phyloP scores from a whole-genome alignment of 495 filamentous ascomycete genomes.

The Penicillium waksmanii region DNA sequence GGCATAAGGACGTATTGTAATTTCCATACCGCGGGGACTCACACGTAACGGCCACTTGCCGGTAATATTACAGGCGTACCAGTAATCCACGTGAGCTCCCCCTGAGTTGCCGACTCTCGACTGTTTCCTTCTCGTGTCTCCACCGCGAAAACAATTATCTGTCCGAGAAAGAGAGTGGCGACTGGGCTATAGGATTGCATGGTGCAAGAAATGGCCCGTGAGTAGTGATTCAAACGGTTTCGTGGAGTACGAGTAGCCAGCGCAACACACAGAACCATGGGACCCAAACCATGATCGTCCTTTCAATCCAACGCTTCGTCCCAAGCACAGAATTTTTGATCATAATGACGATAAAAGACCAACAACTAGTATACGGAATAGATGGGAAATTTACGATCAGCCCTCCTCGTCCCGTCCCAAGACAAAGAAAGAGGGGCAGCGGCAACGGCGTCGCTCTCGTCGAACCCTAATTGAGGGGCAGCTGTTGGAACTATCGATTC shows the following conservation, averaged over 20 bases:
- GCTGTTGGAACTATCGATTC: constrained; percentile 4
- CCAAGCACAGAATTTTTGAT: background rate
- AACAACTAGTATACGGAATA: background rate
- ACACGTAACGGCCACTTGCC: background rate
- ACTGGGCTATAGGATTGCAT: background rate
- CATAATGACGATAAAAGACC: background rate
- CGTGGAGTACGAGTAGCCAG: background rate
- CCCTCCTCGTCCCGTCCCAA: background rate
- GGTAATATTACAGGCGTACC: background rate
- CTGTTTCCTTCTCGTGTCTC: background rate
- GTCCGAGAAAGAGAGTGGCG: background rate
- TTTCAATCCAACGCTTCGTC: background rate
- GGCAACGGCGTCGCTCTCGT: constrained; percentile 1
- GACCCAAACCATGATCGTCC: background rate
- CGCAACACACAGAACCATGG: background rate
- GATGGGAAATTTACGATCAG: background rate
- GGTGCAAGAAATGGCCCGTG: constrained; percentile 1
- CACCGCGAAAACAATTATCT: background rate
- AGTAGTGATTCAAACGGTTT: background rate
- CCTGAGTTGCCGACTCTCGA: background rate
- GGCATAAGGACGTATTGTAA: background rate
- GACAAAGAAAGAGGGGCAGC: constrained; percentile 1
- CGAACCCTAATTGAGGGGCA: background rate
- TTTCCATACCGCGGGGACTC: background rate
- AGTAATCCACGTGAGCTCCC: background rate